Evolutionary conservation across 345 rosid genomes (phyloP), one percentile per base, ranked within the genome.

Genomic region (Eucalyptus caleyi): DNA sequence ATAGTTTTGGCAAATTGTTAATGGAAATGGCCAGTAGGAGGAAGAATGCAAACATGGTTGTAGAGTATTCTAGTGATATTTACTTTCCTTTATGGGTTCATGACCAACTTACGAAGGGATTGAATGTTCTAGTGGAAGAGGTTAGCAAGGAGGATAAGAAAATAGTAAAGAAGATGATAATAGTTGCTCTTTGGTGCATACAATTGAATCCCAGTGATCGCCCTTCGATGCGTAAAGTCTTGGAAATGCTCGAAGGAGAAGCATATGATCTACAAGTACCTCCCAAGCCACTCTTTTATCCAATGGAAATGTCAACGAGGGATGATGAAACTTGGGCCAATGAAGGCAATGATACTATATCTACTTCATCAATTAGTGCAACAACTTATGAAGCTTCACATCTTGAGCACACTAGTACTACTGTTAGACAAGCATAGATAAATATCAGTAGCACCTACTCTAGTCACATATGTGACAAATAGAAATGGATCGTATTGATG

Each of bases 121-220:
- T 0, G 16, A 6, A 60, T 6, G 0, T 27, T 13, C 69, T 34
- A 12, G 3, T 60, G 32, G 16, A 62, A 62, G 16, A 13, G 1
- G 9, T 13, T 3, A 13, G 32, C 0, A 9, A 60, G 69, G 69
- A 60, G 16, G 8, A 60, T 30, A 60, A 3, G 32, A 60, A 0
- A 27, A 27, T 60, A 60, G 8, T 27, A 13, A 27, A 60, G 2
- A 60, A 27, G 69, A 60, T 60, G 69, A 27, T 60, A 3, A 60
- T 60, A 27, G 69, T 60, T 60, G 69, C 69, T 27, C 16, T 60
- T 27, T 60, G 34, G 69, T 60, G 69, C 16, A 60, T 60, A 60
- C 69, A 60, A 27, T 60, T 6, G 16, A 60, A 6, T 60, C 69
- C 69, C 1, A 3, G 5, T 3, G 69, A 60, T 2, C 16, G 69